Evolutionary conservation across 2,329 filamentous ascomycete species (phyloP).

Genomic region (Sporothrix brunneoviolacea): DNA sequence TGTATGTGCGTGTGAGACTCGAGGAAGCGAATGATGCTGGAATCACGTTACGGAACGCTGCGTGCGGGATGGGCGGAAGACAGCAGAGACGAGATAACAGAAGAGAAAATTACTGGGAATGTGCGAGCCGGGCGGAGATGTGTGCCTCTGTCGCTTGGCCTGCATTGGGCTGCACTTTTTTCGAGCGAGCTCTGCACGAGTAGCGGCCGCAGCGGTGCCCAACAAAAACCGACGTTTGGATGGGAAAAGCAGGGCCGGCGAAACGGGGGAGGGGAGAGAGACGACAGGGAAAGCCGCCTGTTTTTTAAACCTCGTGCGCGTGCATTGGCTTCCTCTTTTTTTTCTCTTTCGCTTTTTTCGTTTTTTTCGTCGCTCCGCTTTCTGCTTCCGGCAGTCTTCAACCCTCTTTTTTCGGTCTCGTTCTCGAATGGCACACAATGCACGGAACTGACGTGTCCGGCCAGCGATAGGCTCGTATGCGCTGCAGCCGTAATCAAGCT

Average conservation of each 20-base stretch:
- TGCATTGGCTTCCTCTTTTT: background rate
- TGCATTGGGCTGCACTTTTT: conserved; percentile 5
- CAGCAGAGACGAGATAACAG: background rate
- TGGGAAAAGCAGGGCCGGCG: background rate
- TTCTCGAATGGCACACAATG: conserved; percentile 4
- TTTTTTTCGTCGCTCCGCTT: background rate
- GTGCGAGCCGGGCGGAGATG: conserved; percentile 1
- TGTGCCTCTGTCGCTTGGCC: background rate
- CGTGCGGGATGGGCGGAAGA: background rate
- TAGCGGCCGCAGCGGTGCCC: conserved; percentile 8
- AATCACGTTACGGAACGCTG: background rate
- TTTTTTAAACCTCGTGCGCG: no score
- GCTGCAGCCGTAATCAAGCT: background rate
- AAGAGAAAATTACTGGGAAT: background rate
- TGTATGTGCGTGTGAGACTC: no score
- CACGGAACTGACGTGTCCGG: conserved; percentile 15
- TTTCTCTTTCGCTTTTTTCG: background rate
- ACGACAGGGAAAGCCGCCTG: no score
- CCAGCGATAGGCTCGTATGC: conserved; percentile 7
- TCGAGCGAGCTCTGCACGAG: background rate
- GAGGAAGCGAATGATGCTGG: background rate
- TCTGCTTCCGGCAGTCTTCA: background rate
- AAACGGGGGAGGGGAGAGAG: background rate
- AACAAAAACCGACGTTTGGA: background rate
- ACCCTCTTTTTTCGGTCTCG: background rate